Conservation (phyloP, 768 basidiomycete species). For the Suillus weaverae region DNA sequence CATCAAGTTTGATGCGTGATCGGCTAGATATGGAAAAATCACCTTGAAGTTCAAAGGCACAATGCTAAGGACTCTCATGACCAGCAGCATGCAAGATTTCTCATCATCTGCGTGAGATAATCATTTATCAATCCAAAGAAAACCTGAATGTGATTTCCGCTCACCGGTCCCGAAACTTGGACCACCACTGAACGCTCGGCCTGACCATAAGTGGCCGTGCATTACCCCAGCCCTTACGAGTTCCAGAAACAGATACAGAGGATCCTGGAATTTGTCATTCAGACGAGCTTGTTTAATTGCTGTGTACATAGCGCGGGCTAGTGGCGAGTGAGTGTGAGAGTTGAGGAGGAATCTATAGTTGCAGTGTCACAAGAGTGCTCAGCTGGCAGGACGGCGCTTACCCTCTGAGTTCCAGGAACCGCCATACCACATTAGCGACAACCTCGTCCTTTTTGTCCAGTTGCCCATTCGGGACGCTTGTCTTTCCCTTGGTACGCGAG, state of each 20-base stretch:
- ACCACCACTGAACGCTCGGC: slow-evolving; percentile 86
- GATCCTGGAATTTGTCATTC: slow-evolving; percentile 99
- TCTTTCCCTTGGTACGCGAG: slow-evolving; percentile 72
- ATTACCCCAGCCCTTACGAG: slow-evolving; percentile 95
- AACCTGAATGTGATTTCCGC: slow-evolving; percentile 36
- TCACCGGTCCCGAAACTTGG: slow-evolving; percentile 91
- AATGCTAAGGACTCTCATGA: slow-evolving; percentile 96
- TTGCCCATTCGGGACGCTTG: slow-evolving; percentile 39
- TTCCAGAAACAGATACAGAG: slow-evolving; percentile 92
- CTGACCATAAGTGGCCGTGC: slow-evolving; percentile 91
- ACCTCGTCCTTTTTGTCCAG: slow-evolving; percentile 98
- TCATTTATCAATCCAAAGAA: slow-evolving; percentile 23
- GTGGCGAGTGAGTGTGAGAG: slow-evolving; percentile 83
- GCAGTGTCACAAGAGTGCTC: slow-evolving; percentile 10
- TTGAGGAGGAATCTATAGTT: slow-evolving; percentile 78
- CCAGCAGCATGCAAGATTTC: slow-evolving; percentile 90
- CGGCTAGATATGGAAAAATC: slow-evolving; percentile 24
- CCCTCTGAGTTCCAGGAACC: slow-evolving; percentile 96
- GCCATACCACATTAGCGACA: slow-evolving; percentile 97
- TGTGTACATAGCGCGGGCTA: slow-evolving; percentile 89
- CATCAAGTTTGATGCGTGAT: slow-evolving; percentile 1
- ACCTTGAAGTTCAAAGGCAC: slow-evolving; percentile 95
- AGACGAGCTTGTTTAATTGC: slow-evolving; percentile 76
- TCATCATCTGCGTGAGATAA: slow-evolving; percentile 68
- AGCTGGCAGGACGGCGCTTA: slow-evolving; percentile 35